Conservation (phyloP, 495 filamentous ascomycete species). For the Podospora appendiculata region DNA sequence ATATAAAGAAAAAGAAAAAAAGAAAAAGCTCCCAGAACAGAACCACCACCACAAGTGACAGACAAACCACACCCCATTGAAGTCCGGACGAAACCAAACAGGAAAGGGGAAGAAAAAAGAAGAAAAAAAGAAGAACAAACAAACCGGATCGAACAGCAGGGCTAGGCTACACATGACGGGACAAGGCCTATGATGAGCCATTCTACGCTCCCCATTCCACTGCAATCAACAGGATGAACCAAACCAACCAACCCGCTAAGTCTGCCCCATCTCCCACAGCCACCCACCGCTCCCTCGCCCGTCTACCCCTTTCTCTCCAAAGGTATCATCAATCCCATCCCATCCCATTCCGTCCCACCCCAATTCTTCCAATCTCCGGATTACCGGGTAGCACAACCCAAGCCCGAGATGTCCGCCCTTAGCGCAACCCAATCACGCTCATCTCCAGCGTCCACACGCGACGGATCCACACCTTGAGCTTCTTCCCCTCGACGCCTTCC, state of each 20-base stretch:
- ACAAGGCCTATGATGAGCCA: too few species aligned
- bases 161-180: background rate
- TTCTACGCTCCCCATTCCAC: too few species aligned
- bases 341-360: too few species aligned
- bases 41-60: background rate
- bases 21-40: background rate
- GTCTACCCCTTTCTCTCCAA: too few species aligned
- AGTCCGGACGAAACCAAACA: background rate
- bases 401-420: background rate
- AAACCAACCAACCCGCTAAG: too few species aligned
- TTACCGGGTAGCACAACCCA: too few species aligned
- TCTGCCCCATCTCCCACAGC: too few species aligned
- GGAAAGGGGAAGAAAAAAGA: background rate
- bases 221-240: too few species aligned
- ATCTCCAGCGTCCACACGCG: conserved; percentile 99
- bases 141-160: background rate
- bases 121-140: background rate
- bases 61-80: background rate
- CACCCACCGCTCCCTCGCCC: too few species aligned
- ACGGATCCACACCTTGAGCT: conserved; percentile 95
- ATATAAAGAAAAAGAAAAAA: too few species aligned
- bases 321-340: too few species aligned
- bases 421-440: conserved; percentile 89
- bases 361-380: too few species aligned
- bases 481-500: conserved; percentile 77